phyloP scores from a whole-genome alignment of 805 yeast genomes.

The Sugiyamaella lignohabitans region DNA sequence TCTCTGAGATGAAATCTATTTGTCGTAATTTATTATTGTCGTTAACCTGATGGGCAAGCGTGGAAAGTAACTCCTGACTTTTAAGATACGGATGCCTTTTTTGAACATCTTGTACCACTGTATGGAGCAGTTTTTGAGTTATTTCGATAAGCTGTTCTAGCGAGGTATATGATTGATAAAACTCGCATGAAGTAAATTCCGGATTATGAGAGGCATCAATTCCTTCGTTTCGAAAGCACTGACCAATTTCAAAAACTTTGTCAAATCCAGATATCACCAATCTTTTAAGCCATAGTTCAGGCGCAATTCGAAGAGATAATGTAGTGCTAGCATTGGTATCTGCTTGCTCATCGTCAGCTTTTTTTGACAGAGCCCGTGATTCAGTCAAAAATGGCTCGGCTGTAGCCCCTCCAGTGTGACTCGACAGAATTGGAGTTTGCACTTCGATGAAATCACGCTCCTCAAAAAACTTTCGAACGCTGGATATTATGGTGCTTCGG shows the following conservation, averaged over 20 bases:
- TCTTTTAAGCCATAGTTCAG: conserved; percentile 89
- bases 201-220: conserved; percentile 91
- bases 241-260: conserved; percentile 78
- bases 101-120: conserved; percentile 34
- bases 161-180: conserved; percentile 66
- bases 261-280: conserved; percentile 81
- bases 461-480: conserved; percentile 53
- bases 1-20: conserved; percentile 60
- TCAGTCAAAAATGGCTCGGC: conserved; percentile 79
- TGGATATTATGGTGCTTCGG: conserved; percentile 49
- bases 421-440: conserved; percentile 76
- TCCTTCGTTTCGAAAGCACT: conserved; percentile 92
- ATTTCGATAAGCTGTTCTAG: conserved; percentile 59
- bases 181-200: conserved; percentile 86
- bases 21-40: conserved; percentile 30
- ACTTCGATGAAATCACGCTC: conserved; percentile 64
- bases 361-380: conserved; percentile 28
- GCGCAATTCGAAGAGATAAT: conserved; percentile 78
- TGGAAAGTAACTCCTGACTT: conserved; percentile 13
- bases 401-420: conserved; percentile 76
- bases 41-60: conserved; percentile 12
- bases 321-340: conserved; percentile 20
- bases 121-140: conserved; percentile 52
- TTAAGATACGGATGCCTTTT: conserved; percentile 6
- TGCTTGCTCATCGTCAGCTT: neutral